Evolutionary conservation across 306 rosid species (phyloP).

Genomic region (Cotoneaster glaucophyllus): DNA sequence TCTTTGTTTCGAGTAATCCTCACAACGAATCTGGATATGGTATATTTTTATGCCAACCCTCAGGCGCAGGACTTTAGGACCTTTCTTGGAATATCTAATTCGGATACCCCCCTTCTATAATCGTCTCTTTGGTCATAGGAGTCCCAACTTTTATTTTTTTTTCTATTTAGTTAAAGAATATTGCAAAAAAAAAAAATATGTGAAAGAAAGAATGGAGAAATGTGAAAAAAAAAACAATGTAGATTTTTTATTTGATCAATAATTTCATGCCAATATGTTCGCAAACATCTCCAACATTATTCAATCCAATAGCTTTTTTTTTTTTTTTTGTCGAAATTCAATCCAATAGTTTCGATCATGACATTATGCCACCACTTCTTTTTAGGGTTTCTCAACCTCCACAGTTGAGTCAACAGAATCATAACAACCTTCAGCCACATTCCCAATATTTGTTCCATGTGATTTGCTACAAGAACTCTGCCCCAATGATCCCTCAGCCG

Average conservation of each 20-base stretch:
- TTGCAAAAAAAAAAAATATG: neutral
- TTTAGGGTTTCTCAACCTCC: neutral
- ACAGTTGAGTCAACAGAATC: neutral
- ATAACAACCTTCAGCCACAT: neutral
- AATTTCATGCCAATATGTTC: neutral
- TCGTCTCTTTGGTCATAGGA: neutral
- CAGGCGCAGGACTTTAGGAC: neutral
- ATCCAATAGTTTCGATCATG: neutral
- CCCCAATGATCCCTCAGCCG: neutral
- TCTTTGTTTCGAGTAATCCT: neutral
- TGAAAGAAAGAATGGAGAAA: neutral
- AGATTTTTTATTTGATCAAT: neutral
- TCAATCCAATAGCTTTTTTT: neutral
- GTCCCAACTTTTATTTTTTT: too few relatives aligned
- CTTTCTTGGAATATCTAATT: neutral
- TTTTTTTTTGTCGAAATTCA: too few relatives aligned
- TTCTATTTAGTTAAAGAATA: neutral
- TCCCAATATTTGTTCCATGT: neutral
- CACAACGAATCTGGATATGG: neutral
- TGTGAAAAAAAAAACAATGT: neutral
- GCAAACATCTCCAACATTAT: neutral
- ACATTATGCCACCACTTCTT: neutral
- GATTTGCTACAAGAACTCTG: neutral
- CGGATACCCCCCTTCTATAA: too few relatives aligned
- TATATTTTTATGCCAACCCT: neutral